Base-by-base conservation (phyloP, 2,329 filamentous ascomycete species). In the Paecilomyces variotii region DNA sequence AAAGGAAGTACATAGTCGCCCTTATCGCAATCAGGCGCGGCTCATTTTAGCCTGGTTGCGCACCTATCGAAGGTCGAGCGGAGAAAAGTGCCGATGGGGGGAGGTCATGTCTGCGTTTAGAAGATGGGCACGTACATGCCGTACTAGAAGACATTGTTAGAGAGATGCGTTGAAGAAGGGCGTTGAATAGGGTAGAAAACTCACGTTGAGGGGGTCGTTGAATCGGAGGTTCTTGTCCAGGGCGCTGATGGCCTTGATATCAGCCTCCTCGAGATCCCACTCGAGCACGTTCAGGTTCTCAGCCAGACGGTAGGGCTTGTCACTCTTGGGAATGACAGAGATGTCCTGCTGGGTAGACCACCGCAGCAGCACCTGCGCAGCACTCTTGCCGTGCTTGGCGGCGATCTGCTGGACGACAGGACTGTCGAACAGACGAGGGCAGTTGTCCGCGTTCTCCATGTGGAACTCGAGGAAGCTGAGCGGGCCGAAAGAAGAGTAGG, bases 321-420 rank as follows among this genome's bases (percentile, higher is more conserved):
- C 87, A 63, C 83, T 87, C 84, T 93, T 93, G 66, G 89, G 90
- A 67, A 94, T 94, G 66, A 94, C 88, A 54, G 89, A 88, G 58
- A 94, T 79, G 32, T 85, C 86, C 55, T 88, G 83, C 81, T 95
- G 90, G 14, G 91, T 95, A 25, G 90, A 85, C 91, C 91, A 96
- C 67, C 91, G 84, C 65, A 96, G 81, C 61, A 96, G 82, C 28
- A 96, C 82, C 82, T 96, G 91, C 14, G 89, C 88, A 5, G 90
- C 81, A 7, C 86, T 85, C 80, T 88, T 90, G 72, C 78, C 78
- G 70, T 90, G 80, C 79, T 89, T 91, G 67, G 81, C 74, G 19
- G 90, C 87, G 62, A 92, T 82, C 55, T 67, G 71, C 66, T 82
- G 84, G 73, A 96, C 80, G 56, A 81, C 75, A 24, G 82, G 76